Evolutionary conservation across 352 stramenopile genomes (phyloP).

Genomic region (Phytophthora chlamydospora): DNA sequence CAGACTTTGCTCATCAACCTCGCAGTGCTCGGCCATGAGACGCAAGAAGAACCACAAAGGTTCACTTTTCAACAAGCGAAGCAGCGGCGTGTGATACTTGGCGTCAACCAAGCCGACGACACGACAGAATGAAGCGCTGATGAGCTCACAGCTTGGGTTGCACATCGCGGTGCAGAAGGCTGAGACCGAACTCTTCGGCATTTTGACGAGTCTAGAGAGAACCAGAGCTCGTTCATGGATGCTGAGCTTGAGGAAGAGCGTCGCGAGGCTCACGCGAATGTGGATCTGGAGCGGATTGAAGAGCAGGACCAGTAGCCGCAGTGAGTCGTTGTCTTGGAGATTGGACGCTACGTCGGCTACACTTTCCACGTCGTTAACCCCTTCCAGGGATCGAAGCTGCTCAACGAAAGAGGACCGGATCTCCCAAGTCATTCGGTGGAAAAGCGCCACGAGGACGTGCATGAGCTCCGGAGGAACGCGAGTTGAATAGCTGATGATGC

Average conservation of each 20-base stretch:
- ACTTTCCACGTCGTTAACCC: constrained; percentile 37
- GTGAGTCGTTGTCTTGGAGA: constrained; percentile 39
- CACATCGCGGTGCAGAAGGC: constrained; percentile 44
- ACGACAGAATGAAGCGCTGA: constrained; percentile 49
- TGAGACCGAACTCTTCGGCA: constrained; percentile 50
- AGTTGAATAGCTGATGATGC: constrained; percentile 61
- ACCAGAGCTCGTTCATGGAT: constrained; percentile 29
- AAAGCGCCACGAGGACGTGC: constrained; percentile 49
- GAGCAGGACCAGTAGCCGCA: constrained; percentile 49
- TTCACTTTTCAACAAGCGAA: constrained; percentile 43
- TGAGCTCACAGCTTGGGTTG: constrained; percentile 22
- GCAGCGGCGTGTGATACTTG: constrained; percentile 46
- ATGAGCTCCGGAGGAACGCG: constrained; percentile 45
- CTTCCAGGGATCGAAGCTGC: constrained; percentile 61
- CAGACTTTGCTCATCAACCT: constrained; percentile 1
- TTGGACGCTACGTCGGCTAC: constrained; percentile 42
- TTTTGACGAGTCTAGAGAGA: constrained; percentile 38
- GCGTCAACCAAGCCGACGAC: constrained; percentile 50
- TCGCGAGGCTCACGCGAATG: constrained; percentile 43
- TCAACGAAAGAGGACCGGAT: constrained; percentile 64
- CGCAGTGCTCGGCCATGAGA: constrained; percentile 37
- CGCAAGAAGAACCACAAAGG: constrained; percentile 60
- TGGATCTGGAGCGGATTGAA: constrained; percentile 47
- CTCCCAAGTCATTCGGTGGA: constrained; percentile 58
- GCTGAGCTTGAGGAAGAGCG: constrained; percentile 39